These are phyloP conservation scores for Solanum tacnaense DNA, from an alignment of 257 asterid species.

Conservation along the genomic window DNA sequence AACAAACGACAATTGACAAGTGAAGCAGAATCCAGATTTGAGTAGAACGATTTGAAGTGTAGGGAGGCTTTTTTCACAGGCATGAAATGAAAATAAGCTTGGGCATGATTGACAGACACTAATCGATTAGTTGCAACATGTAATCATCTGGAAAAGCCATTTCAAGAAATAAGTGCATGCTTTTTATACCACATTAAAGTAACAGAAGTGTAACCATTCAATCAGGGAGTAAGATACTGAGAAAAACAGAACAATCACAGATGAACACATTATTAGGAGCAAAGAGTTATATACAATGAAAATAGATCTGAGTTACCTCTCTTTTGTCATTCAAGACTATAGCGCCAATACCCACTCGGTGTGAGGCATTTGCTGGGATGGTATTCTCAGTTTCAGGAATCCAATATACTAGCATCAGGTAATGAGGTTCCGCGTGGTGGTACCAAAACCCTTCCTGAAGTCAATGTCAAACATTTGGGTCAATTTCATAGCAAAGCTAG, in stretches of 20 bases:
- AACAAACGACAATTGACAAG: background rate
- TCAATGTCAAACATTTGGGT: background rate
- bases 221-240: background rate
- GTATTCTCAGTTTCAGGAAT: slow-evolving; percentile 40
- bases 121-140: background rate
- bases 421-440: slow-evolving; percentile 76
- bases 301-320: slow-evolving; percentile 32
- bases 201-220: background rate
- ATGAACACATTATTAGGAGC: background rate
- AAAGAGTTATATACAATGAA: background rate
- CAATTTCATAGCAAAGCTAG: background rate
- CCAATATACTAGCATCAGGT: slow-evolving; percentile 72
- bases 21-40: background rate
- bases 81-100: background rate
- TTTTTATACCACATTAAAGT: background rate
- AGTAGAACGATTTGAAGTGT: background rate
- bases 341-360: slow-evolving; percentile 65
- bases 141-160: background rate
- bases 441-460: slow-evolving; percentile 67
- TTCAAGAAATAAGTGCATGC: background rate
- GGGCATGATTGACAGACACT: background rate
- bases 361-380: slow-evolving; percentile 66
- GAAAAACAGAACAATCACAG: background rate
- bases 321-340: slow-evolving; percentile 55
- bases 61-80: background rate